Evolutionary conservation across 73 alveolate genomes (phyloP), one percentile per base, ranked within the genome.

Genomic region (Uronychia binucleata): DNA sequence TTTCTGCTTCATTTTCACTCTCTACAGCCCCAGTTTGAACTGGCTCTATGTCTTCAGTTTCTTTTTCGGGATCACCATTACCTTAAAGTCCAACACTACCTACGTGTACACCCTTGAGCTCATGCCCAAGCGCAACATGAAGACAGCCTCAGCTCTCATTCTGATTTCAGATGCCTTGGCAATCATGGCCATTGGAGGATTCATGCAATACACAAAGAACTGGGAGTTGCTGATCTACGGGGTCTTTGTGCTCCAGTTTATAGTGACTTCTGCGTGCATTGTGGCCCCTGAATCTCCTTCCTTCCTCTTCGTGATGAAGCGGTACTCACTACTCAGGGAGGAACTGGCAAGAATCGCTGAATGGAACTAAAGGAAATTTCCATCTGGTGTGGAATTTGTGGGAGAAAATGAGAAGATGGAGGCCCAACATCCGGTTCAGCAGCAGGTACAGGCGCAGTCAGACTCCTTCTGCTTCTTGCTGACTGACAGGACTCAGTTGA

Each of bases 221-320:
- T 46, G 67, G 67, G 67, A 46, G n/a, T 46, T 11, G n/a, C 67
- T 46, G n/a, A 46, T 46, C 5, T 46, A 46, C 19, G 19, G n/a
- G n/a, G 19, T 46, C 5, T 46, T 46, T 5, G 67, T 46, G 5
- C 67, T 46, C 19, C n/a, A 46, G 19, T 5, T 46, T 5, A 19
- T 19, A 46, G 67, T 46, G n/a, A 46, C 67, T 46, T 46, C 19
- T 46, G 67, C 67, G 5, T 5, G 5, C n/a, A 46, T 19, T 46
- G 67, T 46, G 67, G 67, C 67, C 19, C 67, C 67, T 46, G 67
- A 46, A 46, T 46, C 67, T 11, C 67, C 67, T 46, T 46, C 67
- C 67, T 46, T 46, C 67, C 67, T 46, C 67, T 46, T 46, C 5
- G 67, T 46, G n/a, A 46, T 19, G 19, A 46, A 46, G 67, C 67